Evolutionary conservation across 768 basidiomycete species (phyloP), one percentile per base, ranked within the genome.

Genomic region (Gloeopeniophorella convolvens): DNA sequence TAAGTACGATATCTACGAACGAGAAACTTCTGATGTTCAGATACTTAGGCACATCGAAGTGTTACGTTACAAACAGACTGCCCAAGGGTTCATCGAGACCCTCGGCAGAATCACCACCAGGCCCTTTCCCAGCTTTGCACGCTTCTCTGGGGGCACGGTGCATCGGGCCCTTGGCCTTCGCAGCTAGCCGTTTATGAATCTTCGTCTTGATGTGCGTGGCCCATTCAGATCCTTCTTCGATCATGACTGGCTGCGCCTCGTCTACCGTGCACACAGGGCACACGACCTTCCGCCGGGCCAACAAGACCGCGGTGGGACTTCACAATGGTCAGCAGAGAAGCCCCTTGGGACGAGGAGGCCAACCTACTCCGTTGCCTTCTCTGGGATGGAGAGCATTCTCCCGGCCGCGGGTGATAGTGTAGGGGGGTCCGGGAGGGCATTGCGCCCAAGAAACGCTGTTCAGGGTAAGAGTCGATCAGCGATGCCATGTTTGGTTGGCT

Each of bases 261-360:
- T 86, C 69, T 3, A 62, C 48, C 8, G 88, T 89, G 59, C 89
- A 92, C 9, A 73, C 63, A 2, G 72, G 59, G 62, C 89, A 92
- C 4, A 78, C 66, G 5, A 74, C 61, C 56, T 81, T 82, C 48
- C 70, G 76, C 42, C 80, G 75, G 1, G 79, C 78, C 37, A 68
- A 62, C 4, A 89, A 66, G 15, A 79, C 67, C 3, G 73, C 72
- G 1, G 66, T 65, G 2, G 87, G 85, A 55, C 88, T 91, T 42
- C 27, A 21, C 50, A 44, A 55, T 40, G 27, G 30, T 48, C 51
- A 23, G 31, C 21, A 57, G 18, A 11, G 49, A 23, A n/a, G 21
- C 16, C 26, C 1, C 43, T 16, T 26, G 27, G n/a, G 31, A 34
- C 6, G 33, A 7, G 8, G 20, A 52, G 5, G 26, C 61, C 13